A percentile compares a stretch with the other conserved stretches of the same genome.
These are phyloP conservation scores for Lactarius psammicola DNA, from an alignment of 768 basidiomycete species.

Conservation along the genomic window DNA sequence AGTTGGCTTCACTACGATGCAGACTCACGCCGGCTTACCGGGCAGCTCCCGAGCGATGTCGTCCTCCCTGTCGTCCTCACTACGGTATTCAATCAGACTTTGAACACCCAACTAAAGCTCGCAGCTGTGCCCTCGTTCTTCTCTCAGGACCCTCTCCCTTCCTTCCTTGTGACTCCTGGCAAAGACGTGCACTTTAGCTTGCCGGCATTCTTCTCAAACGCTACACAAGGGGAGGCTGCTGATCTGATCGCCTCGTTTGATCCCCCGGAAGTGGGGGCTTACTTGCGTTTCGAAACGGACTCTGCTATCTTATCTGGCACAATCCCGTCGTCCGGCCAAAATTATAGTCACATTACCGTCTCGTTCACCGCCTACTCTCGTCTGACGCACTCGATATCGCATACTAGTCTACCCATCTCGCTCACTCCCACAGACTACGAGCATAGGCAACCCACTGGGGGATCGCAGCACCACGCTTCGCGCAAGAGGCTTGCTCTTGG, in stretches of 20 bases:
- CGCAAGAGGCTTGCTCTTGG: slow-evolving; percentile 55
- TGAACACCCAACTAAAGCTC: slow-evolving; percentile 62
- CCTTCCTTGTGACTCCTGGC: slow-evolving; percentile 53
- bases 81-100: slow-evolving; percentile 64
- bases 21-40: slow-evolving; percentile 55
- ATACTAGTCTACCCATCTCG: slow-evolving; percentile 54
- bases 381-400: slow-evolving; percentile 68
- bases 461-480: slow-evolving; percentile 43
- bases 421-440: slow-evolving; percentile 42
- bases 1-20: slow-evolving; percentile 63
- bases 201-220: slow-evolving; percentile 53
- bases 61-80: slow-evolving; percentile 60
- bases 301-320: slow-evolving; percentile 52
- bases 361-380: slow-evolving; percentile 69
- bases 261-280: slow-evolving; percentile 48
- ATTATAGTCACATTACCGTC: slow-evolving; percentile 43
- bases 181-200: slow-evolving; percentile 54
- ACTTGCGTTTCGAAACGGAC: slow-evolving; percentile 52
- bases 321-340: slow-evolving; percentile 38
- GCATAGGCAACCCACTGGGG: slow-evolving; percentile 37
- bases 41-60: slow-evolving; percentile 53
- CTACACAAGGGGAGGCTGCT: slow-evolving; percentile 45
- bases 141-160: slow-evolving; percentile 51
- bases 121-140: slow-evolving; percentile 75
- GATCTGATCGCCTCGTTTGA: slow-evolving; percentile 55